Percentiles rank a stretch among this genome's conserved stretches.
Conservation (phyloP, 306 rosid genomes). For the Arachis stenosperma region DNA sequence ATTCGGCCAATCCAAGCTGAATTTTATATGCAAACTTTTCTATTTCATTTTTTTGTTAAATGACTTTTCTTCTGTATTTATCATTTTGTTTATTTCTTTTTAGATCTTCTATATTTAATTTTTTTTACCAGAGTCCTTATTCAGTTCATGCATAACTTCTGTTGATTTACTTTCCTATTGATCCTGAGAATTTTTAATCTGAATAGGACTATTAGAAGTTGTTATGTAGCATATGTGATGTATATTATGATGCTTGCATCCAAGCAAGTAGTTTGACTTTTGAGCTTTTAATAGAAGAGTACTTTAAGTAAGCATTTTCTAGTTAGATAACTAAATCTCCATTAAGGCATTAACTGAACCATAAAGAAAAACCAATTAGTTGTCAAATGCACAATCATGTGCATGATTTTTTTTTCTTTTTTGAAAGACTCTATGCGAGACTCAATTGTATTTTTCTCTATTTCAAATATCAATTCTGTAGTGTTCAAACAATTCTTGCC, state of each 20-base stretch:
- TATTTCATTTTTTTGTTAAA: too few species aligned
- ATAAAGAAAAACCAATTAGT: constrained; percentile 1
- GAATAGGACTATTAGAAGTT: constrained; percentile 98
- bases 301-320: constrained; percentile 23
- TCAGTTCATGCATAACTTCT: background rate
- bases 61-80: too few species aligned
- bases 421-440: too few species aligned
- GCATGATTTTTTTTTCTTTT: constrained; percentile 1
- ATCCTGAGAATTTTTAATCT: constrained; percentile 37
- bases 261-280: constrained; percentile 66
- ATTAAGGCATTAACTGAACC: background rate
- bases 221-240: constrained; percentile 92
- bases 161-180: constrained; percentile 26
- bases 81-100: too few species aligned
- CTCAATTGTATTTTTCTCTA: constrained; percentile 18
- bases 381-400: constrained; percentile 11
- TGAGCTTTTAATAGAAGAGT: constrained; percentile 33
- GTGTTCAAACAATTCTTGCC: constrained; percentile 95
- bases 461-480: constrained; percentile 27
- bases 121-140: constrained; percentile 9
- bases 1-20: background rate
- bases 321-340: constrained; percentile 2
- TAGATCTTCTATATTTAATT: background rate
- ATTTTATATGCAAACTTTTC: too few species aligned
- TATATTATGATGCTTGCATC: constrained; percentile 97